Percentiles rank a stretch among this genome's conserved stretches.
Conservation (phyloP, 805 yeast genomes). For the Saccharomycopsis sp. region DNA sequence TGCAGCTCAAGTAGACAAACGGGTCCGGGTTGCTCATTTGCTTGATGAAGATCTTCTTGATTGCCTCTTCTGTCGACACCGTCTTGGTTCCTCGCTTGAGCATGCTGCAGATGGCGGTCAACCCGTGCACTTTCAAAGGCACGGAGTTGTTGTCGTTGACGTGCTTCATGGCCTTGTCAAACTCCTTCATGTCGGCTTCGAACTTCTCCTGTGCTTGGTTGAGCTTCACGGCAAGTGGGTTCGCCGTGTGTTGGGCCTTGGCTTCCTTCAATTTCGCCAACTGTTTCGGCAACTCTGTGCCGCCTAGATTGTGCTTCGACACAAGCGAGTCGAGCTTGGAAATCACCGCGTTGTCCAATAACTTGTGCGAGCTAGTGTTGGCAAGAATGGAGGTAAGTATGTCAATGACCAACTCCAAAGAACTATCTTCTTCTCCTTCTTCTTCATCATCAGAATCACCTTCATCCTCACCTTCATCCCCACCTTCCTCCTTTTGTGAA, state of each 20-base stretch:
- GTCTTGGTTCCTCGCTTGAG: slow-evolving; percentile 38
- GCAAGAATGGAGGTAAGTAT: slow-evolving; percentile 31
- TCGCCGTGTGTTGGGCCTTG: no score
- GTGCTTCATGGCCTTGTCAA: slow-evolving; percentile 55
- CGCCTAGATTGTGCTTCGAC: slow-evolving; percentile 21
- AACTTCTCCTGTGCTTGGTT: slow-evolving; percentile 15
- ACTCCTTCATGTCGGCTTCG: slow-evolving; percentile 31
- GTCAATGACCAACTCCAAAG: no score
- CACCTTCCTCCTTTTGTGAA: slow-evolving; percentile 1
- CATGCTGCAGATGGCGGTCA: slow-evolving; percentile 52
- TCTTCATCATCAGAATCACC: slow-evolving; percentile 34
- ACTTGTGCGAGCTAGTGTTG: slow-evolving; percentile 23
- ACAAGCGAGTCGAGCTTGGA: slow-evolving; percentile 27
- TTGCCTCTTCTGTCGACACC: slow-evolving; percentile 42
- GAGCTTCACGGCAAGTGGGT: slow-evolving; percentile 10
- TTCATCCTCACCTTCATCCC: slow-evolving; percentile 22
- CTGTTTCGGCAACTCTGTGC: background rate
- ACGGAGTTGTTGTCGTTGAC: slow-evolving; percentile 65
- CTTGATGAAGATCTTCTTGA: slow-evolving; percentile 49
- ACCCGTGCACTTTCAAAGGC: slow-evolving; percentile 83
- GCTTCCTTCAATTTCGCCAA: slow-evolving; percentile 1
- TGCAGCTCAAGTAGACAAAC: slow-evolving; percentile 73
- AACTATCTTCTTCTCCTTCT: no score
- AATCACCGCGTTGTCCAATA: slow-evolving; percentile 9
- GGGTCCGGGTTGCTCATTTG: slow-evolving; percentile 78